phyloP scores from a whole-genome alignment of 345 rosid species.

The Mallotus nudiflorus region DNA sequence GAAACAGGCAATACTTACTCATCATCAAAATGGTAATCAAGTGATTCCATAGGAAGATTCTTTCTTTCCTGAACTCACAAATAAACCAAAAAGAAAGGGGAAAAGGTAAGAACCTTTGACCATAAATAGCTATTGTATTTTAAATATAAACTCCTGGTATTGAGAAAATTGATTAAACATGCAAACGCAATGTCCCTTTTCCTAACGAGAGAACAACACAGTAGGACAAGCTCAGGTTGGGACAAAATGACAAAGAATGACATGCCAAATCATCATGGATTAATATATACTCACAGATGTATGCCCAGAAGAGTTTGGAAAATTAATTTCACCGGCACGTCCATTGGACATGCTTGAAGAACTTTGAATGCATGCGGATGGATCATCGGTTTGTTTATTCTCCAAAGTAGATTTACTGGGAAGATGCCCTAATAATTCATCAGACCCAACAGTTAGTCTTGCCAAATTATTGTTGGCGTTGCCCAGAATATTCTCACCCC shows the following conservation, averaged over 20 bases:
- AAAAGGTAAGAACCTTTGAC: neutral
- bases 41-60: conserved; percentile 78
- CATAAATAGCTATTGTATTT: no score
- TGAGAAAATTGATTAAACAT: conserved; percentile 1
- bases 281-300: conserved; percentile 62
- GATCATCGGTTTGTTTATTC: conserved; percentile 26
- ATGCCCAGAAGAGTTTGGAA: conserved; percentile 54
- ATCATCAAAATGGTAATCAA: conserved; percentile 50
- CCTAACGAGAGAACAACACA: conserved; percentile 4
- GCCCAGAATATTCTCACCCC: conserved; percentile 26
- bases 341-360: conserved; percentile 41
- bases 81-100: neutral
- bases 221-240: neutral
- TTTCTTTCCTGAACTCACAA: conserved; percentile 59
- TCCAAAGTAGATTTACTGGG: conserved; percentile 32
- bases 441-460: conserved; percentile 26
- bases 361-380: conserved; percentile 36
- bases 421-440: conserved; percentile 27
- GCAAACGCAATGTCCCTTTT: neutral
- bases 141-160: neutral
- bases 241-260: conserved; percentile 12
- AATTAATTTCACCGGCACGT: conserved; percentile 36
- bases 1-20: conserved; percentile 58
- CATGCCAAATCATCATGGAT: conserved; percentile 6
- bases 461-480: conserved; percentile 24